A percentile compares a stretch with the other conserved stretches of the same genome.
Conservation (phyloP, 306 rosid species). For the Lithocarpus polystachyus region DNA sequence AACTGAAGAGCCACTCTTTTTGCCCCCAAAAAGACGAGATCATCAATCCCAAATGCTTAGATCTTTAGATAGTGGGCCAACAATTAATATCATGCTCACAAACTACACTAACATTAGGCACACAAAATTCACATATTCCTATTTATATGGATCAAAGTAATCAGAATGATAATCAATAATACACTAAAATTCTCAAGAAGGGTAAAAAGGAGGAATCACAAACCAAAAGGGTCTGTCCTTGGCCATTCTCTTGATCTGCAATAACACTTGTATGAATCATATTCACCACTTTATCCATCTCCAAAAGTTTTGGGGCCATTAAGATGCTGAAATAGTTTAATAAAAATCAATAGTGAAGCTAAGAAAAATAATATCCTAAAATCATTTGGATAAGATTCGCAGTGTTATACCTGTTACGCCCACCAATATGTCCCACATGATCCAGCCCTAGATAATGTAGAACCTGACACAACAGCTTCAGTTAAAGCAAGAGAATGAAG, state of each 20-base stretch:
- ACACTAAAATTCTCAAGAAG: conserved; percentile 3
- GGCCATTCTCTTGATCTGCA: conserved; percentile 44
- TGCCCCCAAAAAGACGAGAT: neutral
- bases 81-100: neutral
- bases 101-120: neutral
- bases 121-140: neutral
- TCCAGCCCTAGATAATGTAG: conserved; percentile 98
- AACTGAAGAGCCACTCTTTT: neutral
- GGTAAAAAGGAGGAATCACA: conserved; percentile 29
- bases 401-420: conserved; percentile 73
- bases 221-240: conserved; percentile 78
- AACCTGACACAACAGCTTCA: conserved; percentile 64
- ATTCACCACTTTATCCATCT: conserved; percentile 93
- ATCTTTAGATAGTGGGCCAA: neutral
- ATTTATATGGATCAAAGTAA: neutral
- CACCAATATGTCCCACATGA: conserved; percentile 97
- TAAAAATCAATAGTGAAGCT: conserved; percentile 23
- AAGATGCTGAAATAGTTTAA: conserved; percentile 60
- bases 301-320: conserved; percentile 80
- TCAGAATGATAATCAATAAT: conserved; percentile 7
- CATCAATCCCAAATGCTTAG: neutral
- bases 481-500: conserved; percentile 26
- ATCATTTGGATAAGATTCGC: conserved; percentile 9
- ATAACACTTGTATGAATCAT: conserved; percentile 59
- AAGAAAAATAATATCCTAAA: conserved; percentile 19